Evolutionary conservation across 2,329 filamentous ascomycete species (phyloP), one percentile per base, ranked within the genome.

Genomic region (Emmonsiellopsis sp.): DNA sequence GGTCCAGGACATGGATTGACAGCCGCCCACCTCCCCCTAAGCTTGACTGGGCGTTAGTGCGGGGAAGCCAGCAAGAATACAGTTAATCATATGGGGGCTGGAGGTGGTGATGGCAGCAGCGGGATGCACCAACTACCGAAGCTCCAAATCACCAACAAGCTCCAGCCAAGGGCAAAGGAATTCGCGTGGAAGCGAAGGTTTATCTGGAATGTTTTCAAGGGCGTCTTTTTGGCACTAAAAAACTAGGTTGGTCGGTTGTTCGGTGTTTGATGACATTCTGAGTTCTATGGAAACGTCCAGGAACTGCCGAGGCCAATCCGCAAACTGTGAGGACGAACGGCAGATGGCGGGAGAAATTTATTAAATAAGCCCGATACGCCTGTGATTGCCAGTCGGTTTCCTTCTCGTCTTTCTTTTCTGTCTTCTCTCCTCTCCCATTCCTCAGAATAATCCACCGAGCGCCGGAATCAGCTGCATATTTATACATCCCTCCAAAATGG

Each of bases 401-500:
- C 32, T 33, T 46, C 34, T 48, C 7, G 34, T 10, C n/a, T 48
- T 46, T 14, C 32, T 14, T 33, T 47, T 47, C 14, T 13, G 6
- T 39, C 36, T n/a, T 39, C 36, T 39, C 6, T 39, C 2, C 36
- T 7, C 36, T 39, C 36, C 6, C 10, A 21, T 9, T 13, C 17
- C 37, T 39, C 33, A 27, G 13, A 40, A 39, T 49, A 39, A 11
- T 13, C 17, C 21, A 4, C 21, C 8, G 10, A n/a, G 17, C 11
- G n/a, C n/a, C 21, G 36, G 32, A 48, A 37, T 27, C 33, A 47
- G 31, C 13, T 36, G 27, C 31, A 36, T 17, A 34, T n/a, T 21
- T 9, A 6, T 33, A 7, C 33, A 51, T 52, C 9, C 11, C 39
- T 37, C 44, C 32, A 62, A 42, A 56, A 71, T 71, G 68, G 70